Evolutionary conservation across 805 yeast species (phyloP).

Genomic region (Clavispora phyllophila): DNA sequence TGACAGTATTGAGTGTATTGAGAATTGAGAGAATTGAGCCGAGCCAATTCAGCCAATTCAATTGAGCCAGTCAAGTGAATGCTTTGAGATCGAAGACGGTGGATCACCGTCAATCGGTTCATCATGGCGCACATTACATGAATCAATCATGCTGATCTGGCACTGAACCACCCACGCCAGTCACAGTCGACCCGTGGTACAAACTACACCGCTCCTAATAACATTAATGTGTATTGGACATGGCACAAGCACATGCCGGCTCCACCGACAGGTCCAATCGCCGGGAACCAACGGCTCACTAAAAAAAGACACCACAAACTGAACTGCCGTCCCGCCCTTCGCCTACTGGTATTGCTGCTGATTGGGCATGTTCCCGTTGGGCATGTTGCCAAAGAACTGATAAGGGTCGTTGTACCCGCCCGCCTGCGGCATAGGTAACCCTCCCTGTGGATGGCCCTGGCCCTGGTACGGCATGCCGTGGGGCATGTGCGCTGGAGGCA

Average conservation of each 20-base stretch:
- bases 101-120: too few species aligned
- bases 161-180: too few species aligned
- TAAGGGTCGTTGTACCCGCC: slow-evolving; percentile 54
- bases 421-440: slow-evolving; percentile 41
- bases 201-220: not conserved
- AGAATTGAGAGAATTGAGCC: too few species aligned
- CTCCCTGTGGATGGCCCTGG: slow-evolving; percentile 36
- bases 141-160: too few species aligned
- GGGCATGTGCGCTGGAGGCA: slow-evolving; percentile 38
- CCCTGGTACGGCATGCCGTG: slow-evolving; percentile 44
- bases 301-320: slow-evolving; percentile 1
- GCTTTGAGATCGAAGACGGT: too few species aligned
- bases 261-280: not conserved
- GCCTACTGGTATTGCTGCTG: slow-evolving; percentile 52
- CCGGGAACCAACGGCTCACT: not conserved
- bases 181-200: too few species aligned
- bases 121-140: too few species aligned
- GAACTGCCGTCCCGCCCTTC: not conserved
- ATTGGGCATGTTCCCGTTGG: slow-evolving; percentile 43
- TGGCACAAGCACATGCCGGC: not conserved
- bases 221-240: not conserved
- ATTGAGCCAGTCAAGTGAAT: too few species aligned
- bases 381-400: slow-evolving; percentile 56
- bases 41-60: too few species aligned
- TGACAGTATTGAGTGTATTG: too few species aligned